Base-by-base conservation (phyloP, 805 yeast species). In the Saccharomycopsis oosterbeekiorum region DNA sequence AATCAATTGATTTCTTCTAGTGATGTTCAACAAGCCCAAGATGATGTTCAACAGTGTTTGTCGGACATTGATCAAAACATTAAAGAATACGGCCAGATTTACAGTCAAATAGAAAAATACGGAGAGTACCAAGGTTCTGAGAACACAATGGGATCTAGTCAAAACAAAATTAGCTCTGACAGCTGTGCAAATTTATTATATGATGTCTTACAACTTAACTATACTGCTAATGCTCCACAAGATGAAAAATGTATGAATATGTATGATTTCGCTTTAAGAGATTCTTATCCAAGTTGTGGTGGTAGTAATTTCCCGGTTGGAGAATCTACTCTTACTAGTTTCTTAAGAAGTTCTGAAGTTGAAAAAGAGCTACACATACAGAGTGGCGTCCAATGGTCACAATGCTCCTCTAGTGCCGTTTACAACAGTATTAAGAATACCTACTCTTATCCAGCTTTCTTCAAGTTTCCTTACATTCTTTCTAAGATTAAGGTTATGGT, bases 271-370 rank as follows among this genome's bases (percentile, higher is more conserved):
- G 80, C 86, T 43, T 75, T 88, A 60, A 76, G 74, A 43, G 97
- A 93, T 70, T 73, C 84, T 0, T 89, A 78, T 67, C 97, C 98
- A 0, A 74, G 86, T 0, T 94, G 99, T 74, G 99, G 99, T 6
- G 58, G 58, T 4, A 78, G 83, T 82, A 86, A 88, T 71, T 94
- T 98, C 98, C 99, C 99, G 0, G 79, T 78, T 29, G 85, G 80
- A 64, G 73, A 88, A 64, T 73, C 72, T 0, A 63, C 73, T 47
- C 83, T 86, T 1, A 73, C 76, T 0, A 78, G 81, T 19, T 88
- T 84, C 69, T 76, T 88, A 59, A 75, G 76, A 53, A 67, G 71
- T 1, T 72, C 74, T 1, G 74, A 75, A 4, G 86, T 84, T 19
- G 78, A 80, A 69, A 69, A 73, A 26, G 75, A 80, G n/a, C 73